These are phyloP conservation scores for Cardamine resedifolia DNA, from an alignment of 345 rosid genomes.

Conservation along the genomic window DNA sequence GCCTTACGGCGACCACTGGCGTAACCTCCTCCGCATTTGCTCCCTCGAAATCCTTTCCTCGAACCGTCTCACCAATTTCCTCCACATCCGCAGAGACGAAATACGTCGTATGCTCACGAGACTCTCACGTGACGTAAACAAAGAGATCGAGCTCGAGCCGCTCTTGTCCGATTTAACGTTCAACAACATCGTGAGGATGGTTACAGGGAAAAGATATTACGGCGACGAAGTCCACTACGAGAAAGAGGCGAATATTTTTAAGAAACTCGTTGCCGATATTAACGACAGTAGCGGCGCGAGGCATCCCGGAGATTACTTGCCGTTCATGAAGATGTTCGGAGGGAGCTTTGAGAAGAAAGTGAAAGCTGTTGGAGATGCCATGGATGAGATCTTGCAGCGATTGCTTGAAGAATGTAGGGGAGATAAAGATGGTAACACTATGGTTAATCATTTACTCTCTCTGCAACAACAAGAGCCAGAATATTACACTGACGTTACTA, in stretches of 20 bases:
- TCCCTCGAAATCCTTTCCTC: constrained; percentile 54
- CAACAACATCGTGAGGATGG: constrained; percentile 48
- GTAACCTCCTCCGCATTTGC: constrained; percentile 56
- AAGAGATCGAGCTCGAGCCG: constrained; percentile 34
- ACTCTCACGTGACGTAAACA: constrained; percentile 32
- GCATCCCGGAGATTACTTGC: constrained; percentile 46
- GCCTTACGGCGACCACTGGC: constrained; percentile 67
- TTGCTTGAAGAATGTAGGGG: constrained; percentile 48
- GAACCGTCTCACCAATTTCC: constrained; percentile 43
- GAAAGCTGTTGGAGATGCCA: constrained; percentile 33
- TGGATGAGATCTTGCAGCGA: constrained; percentile 48
- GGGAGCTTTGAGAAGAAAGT: constrained; percentile 38
- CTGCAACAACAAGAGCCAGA: constrained; percentile 50
- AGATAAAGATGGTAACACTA: constrained; percentile 39
- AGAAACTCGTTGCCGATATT: constrained; percentile 35
- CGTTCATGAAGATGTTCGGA: constrained; percentile 40
- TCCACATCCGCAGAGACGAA: constrained; percentile 46
- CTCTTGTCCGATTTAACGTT: constrained; percentile 35
- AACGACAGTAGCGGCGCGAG: constrained; percentile 15
- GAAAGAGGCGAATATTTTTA: constrained; percentile 42
- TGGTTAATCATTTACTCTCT: constrained; percentile 57
- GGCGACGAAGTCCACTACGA: constrained; percentile 45
- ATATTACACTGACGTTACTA: constrained; percentile 51
- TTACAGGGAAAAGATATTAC: constrained; percentile 49
- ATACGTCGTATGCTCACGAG: constrained; percentile 41